These are phyloP conservation scores for Fusarium sarcochroum DNA, from an alignment of 2,329 filamentous ascomycete genomes.

Conservation along the genomic window DNA sequence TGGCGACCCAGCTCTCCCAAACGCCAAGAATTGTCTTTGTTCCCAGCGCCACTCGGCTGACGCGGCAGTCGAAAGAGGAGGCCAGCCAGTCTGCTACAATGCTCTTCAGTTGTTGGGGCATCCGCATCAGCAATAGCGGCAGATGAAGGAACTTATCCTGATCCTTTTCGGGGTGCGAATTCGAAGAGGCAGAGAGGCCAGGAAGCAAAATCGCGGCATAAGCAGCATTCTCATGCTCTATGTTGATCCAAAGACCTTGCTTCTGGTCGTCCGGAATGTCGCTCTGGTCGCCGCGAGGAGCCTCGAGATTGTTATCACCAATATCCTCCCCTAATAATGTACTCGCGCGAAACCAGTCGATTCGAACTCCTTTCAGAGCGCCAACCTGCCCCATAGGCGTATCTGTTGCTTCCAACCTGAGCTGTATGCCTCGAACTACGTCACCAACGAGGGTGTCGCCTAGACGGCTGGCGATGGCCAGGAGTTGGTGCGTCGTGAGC, in stretches of 20 bases:
- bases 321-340: constrained; percentile 52
- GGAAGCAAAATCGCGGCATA: constrained; percentile 68
- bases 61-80: constrained; percentile 69
- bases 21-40: constrained; percentile 64
- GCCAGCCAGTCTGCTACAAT: constrained; percentile 66
- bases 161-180: neutral
- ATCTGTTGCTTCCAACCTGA: constrained; percentile 62
- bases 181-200: constrained; percentile 36
- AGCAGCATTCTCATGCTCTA: constrained; percentile 67
- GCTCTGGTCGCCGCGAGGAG: constrained; percentile 27
- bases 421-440: constrained; percentile 71
- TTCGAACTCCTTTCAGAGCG: constrained; percentile 62
- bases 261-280: constrained; percentile 46
- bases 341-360: constrained; percentile 61
- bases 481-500: constrained; percentile 58
- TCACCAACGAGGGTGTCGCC: constrained; percentile 70
- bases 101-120: constrained; percentile 66
- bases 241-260: constrained; percentile 60
- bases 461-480: constrained; percentile 61
- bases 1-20: constrained; percentile 67
- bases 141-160: constrained; percentile 60
- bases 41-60: constrained; percentile 64
- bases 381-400: constrained; percentile 57
- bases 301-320: constrained; percentile 28
- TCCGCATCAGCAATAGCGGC: constrained; percentile 68